phyloP scores from a whole-genome alignment of 768 basidiomycete genomes.

The Leccinum longicurvipes region DNA sequence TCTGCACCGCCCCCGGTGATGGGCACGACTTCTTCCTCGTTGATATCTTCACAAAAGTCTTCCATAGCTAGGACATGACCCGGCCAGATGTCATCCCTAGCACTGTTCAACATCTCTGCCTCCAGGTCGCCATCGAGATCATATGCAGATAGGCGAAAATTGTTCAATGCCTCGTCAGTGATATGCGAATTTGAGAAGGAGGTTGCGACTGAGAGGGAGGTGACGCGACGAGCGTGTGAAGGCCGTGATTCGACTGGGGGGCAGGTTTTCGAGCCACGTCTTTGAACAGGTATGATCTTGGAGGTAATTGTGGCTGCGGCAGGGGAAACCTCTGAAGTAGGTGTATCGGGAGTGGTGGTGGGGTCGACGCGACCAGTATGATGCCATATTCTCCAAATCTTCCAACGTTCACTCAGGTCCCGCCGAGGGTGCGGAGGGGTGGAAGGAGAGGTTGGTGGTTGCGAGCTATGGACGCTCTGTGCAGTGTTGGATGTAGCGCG shows the following conservation, averaged over 20 bases:
- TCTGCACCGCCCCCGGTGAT: slow-evolving; percentile 10
- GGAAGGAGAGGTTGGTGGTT: background rate
- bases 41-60: background rate
- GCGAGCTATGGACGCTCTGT: background rate
- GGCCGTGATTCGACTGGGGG: slow-evolving; percentile 7
- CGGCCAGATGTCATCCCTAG: slow-evolving; percentile 18
- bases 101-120: slow-evolving; percentile 24
- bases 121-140: slow-evolving; percentile 27
- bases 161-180: slow-evolving; percentile 22
- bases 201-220: slow-evolving; percentile 20
- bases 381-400: slow-evolving; percentile 17
- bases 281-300: background rate
- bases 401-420: slow-evolving; percentile 11
- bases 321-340: slow-evolving; percentile 1
- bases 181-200: slow-evolving; percentile 23
- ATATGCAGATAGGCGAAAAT: slow-evolving; percentile 21
- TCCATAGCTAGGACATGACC: slow-evolving; percentile 13
- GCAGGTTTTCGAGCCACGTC: background rate
- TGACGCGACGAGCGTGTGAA: slow-evolving; percentile 15
- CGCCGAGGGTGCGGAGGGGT: background rate
- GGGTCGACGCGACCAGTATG: background rate
- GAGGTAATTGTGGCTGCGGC: background rate
- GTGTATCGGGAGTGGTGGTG: background rate
- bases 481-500: slow-evolving; percentile 3
- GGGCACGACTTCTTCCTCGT: background rate